Evolutionary conservation across 2,329 filamentous ascomycete species (phyloP).

Genomic region (Penicillium sp.): DNA sequence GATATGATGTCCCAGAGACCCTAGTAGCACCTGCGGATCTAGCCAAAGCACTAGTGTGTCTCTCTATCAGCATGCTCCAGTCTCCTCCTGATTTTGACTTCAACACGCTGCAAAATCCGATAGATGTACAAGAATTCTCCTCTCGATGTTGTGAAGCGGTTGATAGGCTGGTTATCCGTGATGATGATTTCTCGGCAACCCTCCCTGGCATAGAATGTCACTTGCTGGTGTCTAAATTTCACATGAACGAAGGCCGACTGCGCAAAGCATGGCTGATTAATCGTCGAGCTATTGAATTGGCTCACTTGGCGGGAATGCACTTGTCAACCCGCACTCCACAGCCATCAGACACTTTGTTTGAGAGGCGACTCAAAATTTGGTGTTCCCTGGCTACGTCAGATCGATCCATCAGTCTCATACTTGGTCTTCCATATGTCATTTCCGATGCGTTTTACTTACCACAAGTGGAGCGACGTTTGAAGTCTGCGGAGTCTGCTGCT

Average conservation of each 20-base stretch:
- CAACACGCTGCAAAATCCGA: constrained; percentile 36
- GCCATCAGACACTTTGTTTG: constrained; percentile 26
- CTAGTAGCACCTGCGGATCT: constrained; percentile 38
- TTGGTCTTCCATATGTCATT: constrained; percentile 53
- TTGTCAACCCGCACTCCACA: constrained; percentile 31
- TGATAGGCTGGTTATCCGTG: constrained; percentile 49
- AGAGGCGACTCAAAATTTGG: constrained; percentile 42
- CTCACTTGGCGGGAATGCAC: constrained; percentile 54
- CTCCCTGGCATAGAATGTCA: constrained; percentile 56
- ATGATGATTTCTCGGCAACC: constrained; percentile 53
- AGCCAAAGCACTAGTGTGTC: constrained; percentile 46
- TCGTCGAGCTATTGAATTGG: constrained; percentile 53
- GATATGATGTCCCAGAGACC: constrained; percentile 5
- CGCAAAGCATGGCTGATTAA: constrained; percentile 55
- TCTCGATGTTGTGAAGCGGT: constrained; percentile 50
- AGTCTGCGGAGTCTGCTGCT: constrained; percentile 12
- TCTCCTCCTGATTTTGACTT: constrained; percentile 41
- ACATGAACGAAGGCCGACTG: constrained; percentile 57
- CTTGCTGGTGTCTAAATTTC: constrained; percentile 53
- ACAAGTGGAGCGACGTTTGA: constrained; percentile 27
- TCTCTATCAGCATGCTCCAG: constrained; percentile 46
- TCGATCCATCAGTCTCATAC: constrained; percentile 53
- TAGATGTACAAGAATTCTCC: constrained; percentile 46
- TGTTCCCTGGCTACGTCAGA: constrained; percentile 45
- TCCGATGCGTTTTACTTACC: constrained; percentile 32